phyloP scores from a whole-genome alignment of 805 yeast genomes.

The Cyberlindnera euphorbiiphila region DNA sequence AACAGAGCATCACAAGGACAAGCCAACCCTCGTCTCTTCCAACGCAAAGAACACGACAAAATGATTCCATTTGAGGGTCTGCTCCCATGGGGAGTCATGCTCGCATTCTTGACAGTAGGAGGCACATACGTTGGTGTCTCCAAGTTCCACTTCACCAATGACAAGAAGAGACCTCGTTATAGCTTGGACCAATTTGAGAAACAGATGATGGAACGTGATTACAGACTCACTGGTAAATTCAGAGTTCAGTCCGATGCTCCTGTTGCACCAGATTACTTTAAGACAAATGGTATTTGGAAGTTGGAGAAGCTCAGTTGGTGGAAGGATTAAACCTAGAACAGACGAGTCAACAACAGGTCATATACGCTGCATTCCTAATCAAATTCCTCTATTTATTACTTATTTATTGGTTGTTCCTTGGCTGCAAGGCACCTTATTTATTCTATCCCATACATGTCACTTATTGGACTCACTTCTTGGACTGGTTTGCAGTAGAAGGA shows the following conservation, averaged over 20 bases:
- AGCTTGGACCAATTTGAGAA: constrained; percentile 52
- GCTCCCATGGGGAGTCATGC: constrained; percentile 56
- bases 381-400: constrained; percentile 7
- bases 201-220: constrained; percentile 62
- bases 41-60: not conserved
- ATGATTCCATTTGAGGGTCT: constrained; percentile 73
- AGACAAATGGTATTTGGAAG: constrained; percentile 52
- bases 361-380: too few relatives aligned
- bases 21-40: too few relatives aligned
- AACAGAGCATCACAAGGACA: too few relatives aligned
- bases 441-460: too few relatives aligned
- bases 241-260: constrained; percentile 67
- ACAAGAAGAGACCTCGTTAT: constrained; percentile 50
- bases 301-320: constrained; percentile 29
- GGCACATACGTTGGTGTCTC: constrained; percentile 47
- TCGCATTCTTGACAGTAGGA: constrained; percentile 46
- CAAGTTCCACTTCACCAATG: constrained; percentile 40
- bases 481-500: too few relatives aligned
- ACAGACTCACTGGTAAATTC: constrained; percentile 67
- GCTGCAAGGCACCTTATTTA: too few relatives aligned
- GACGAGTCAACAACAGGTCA: too few relatives aligned
- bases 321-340: constrained; percentile 15
- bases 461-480: too few relatives aligned
- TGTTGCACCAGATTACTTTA: constrained; percentile 73
- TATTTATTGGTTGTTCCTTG: too few relatives aligned